Evolutionary conservation across 2,329 filamentous ascomycete species (phyloP), one percentile per base, ranked within the genome.

Genomic region (Beauveria australis): DNA sequence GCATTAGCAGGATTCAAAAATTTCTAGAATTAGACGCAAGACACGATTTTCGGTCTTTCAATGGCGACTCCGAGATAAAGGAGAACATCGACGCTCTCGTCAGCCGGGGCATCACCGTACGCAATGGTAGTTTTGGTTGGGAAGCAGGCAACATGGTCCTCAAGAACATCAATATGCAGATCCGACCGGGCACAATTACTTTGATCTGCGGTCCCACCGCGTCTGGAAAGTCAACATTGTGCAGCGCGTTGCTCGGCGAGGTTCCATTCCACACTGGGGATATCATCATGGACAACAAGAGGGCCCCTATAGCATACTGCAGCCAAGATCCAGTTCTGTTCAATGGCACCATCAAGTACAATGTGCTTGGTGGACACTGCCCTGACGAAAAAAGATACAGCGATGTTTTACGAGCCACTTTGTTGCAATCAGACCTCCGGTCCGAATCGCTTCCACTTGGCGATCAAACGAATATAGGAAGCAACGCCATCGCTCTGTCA

Each of bases 401-500:
- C 1, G 68, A 71, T 14, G 70, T 77, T 0, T 61, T 77, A 0
- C 66, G 72, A 0, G 71, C 74, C 0, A 72, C 72, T 0, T 64
- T 71, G 60, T 67, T 78, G 0, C 60, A 62, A 1, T 49, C 62
- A 0, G 75, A 78, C 60, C 62, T 76, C 5, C 30, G 10, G 30
- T 30, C 30, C 30, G 37, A 33, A 2, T 30, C 26, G 3, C 63
- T 79, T 0, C 70, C 72, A 0, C 65, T 70, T 1, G 75, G 75
- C 0, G 73, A 77, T 33, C 54, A 68, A 12, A 76, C 75, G 0
- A 68, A 69, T 5, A 66, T 79, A 49, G 77, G 77, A 5, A 74
- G 71, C 51, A 72, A 73, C 19, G 76, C 76, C 0, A 72, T 78
- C n/a, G 73, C 71, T 19, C 62, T 79, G 0, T 76, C 73, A 12